Evolutionary conservation across 1,139 yeast species (phyloP).

Genomic region (Candida sanyaensis): DNA sequence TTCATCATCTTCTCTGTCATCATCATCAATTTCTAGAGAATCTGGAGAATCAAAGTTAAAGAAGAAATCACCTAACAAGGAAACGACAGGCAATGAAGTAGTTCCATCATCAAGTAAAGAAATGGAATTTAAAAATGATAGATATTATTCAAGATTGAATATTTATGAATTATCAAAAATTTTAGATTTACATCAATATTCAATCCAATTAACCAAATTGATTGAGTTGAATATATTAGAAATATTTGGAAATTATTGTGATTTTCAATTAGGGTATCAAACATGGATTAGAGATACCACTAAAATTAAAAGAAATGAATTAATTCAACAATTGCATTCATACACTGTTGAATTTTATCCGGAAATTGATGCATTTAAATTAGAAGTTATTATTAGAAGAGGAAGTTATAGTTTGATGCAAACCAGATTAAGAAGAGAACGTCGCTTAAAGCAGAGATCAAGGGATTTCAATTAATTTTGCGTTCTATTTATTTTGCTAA

Average conservation of each 20-base stretch:
- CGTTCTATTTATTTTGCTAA: neutral
- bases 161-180: slow-evolving; percentile 28
- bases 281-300: slow-evolving; percentile 84
- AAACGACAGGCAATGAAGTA: neutral
- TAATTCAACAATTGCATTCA: slow-evolving; percentile 50
- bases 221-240: slow-evolving; percentile 60
- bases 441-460: slow-evolving; percentile 34
- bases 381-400: slow-evolving; percentile 73
- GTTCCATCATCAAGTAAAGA: neutral
- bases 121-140: slow-evolving; percentile 14
- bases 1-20: neutral
- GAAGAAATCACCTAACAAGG: neutral
- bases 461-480: neutral
- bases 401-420: slow-evolving; percentile 85
- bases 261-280: slow-evolving; percentile 69
- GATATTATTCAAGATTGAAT: slow-evolving; percentile 31
- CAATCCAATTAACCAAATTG: slow-evolving; percentile 27
- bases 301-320: slow-evolving; percentile 46
- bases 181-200: slow-evolving; percentile 23
- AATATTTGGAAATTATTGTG: slow-evolving; percentile 56
- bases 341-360: slow-evolving; percentile 53
- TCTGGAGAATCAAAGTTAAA: neutral
- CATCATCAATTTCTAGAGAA: neutral
- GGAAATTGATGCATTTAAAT: slow-evolving; percentile 46
- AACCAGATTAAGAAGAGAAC: slow-evolving; percentile 67